Conservation (phyloP, 2,329 filamentous ascomycete genomes). For the Pseudomassariella vexata region DNA sequence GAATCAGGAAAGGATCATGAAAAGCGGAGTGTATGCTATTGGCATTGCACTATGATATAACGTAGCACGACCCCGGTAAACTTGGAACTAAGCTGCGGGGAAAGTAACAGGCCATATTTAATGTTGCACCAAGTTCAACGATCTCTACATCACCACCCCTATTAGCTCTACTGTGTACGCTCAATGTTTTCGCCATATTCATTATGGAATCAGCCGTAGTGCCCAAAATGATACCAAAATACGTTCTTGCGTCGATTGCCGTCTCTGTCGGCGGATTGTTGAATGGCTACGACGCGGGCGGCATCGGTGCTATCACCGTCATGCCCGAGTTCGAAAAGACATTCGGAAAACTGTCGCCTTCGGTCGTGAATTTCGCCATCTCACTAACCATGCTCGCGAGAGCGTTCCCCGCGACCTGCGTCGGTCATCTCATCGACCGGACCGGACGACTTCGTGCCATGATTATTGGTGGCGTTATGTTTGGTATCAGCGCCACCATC, state of each 20-base stretch:
- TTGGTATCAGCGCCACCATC: constrained; percentile 45
- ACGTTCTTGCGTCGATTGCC: constrained; percentile 24
- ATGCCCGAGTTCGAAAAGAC: constrained; percentile 26
- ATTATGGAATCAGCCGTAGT: not conserved
- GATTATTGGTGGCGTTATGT: constrained; percentile 44
- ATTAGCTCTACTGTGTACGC: too few relatives aligned
- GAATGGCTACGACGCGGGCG: constrained; percentile 31
- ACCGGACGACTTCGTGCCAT: constrained; percentile 41
- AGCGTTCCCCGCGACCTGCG: constrained; percentile 50
- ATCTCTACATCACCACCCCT: too few relatives aligned
- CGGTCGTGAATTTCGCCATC: constrained; percentile 51
- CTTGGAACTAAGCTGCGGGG: too few relatives aligned
- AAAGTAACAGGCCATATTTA: too few relatives aligned
- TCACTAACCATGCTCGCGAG: constrained; percentile 55
- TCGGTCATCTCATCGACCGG: constrained; percentile 45
- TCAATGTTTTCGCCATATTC: not conserved
- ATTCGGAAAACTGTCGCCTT: constrained; percentile 43
- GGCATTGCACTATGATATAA: too few relatives aligned
- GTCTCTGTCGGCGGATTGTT: constrained; percentile 27
- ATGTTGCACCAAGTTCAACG: too few relatives aligned
- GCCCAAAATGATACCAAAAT: constrained; percentile 18
- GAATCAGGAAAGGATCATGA: too few relatives aligned
- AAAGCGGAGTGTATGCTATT: too few relatives aligned
- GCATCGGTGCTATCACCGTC: constrained; percentile 25
- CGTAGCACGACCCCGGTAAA: too few relatives aligned